These are phyloP conservation scores for Trifolium fragiferum DNA, from an alignment of 306 rosid species.

Conservation along the genomic window DNA sequence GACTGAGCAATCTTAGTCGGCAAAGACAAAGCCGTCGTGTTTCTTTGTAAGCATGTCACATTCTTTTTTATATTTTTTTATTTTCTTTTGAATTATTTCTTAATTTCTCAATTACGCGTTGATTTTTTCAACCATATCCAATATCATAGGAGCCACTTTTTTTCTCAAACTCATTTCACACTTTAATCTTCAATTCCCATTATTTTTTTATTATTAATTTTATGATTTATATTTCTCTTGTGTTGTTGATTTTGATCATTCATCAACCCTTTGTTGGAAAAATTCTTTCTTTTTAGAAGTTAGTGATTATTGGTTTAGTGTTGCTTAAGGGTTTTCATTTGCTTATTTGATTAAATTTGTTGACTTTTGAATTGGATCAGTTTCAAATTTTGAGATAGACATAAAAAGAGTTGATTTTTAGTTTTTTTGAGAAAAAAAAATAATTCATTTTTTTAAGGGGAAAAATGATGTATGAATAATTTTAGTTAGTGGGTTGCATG, in stretches of 20 bases:
- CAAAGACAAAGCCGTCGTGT: slow-evolving; percentile 13
- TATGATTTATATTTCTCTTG: not conserved
- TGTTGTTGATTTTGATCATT: not conserved
- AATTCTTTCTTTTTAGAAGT: not conserved
- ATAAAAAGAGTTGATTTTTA: slow-evolving; percentile 8
- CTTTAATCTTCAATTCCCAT: not conserved
- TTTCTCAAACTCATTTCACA: not conserved
- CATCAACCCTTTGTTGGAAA: not conserved
- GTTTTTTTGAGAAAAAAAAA: not conserved
- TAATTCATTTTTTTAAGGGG: not conserved
- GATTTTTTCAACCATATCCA: not conserved
- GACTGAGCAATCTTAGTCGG: slow-evolving; percentile 18
- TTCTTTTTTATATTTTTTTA: not conserved
- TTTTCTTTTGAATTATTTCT: not conserved
- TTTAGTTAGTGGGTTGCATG: slow-evolving; percentile 41
- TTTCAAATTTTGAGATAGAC: slow-evolving; percentile 39
- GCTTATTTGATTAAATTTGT: slow-evolving; percentile 44
- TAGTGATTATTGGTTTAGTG: not conserved
- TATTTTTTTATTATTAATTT: not conserved
- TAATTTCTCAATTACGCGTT: not conserved
- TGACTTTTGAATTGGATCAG: slow-evolving; percentile 42
- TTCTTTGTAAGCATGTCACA: not conserved
- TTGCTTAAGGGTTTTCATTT: slow-evolving; percentile 32
- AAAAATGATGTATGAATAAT: not conserved
- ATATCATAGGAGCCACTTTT: not conserved